phyloP scores from a whole-genome alignment of 371 early-diverging fungal genomes.

The Mortierella sp. region DNA sequence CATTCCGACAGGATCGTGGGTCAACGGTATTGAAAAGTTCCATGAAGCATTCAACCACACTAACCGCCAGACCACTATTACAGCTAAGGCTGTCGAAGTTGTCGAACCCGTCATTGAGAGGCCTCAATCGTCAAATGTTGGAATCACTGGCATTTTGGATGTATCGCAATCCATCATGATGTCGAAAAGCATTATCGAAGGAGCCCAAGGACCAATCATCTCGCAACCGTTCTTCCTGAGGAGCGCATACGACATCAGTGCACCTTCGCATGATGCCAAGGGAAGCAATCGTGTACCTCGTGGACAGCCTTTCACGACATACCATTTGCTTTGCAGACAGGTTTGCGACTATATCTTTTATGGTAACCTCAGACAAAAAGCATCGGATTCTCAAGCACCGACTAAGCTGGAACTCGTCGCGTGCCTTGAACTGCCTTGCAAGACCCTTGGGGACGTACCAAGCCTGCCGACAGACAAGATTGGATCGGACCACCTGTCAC shows the following conservation, averaged over 20 bases:
- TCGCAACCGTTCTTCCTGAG: slow-evolving; percentile 4
- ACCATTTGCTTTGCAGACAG: slow-evolving; percentile 5
- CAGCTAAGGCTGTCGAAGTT: neutral
- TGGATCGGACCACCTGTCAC: slow-evolving; percentile 49
- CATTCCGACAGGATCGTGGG: neutral
- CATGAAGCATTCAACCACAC: slow-evolving; percentile 11
- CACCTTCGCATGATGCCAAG: neutral
- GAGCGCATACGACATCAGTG: slow-evolving; percentile 22
- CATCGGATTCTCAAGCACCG: neutral
- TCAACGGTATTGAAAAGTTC: slow-evolving; percentile 18
- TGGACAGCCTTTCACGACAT: slow-evolving; percentile 32
- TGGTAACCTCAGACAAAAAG: slow-evolving; percentile 14
- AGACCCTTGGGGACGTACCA: neutral
- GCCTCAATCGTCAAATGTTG: too few species aligned
- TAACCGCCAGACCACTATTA: neutral
- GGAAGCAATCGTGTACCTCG: neutral
- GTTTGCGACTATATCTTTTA: slow-evolving; percentile 46
- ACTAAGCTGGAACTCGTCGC: slow-evolving; percentile 16
- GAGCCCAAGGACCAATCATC: neutral
- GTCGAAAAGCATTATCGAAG: too few species aligned
- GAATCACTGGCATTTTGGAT: too few species aligned
- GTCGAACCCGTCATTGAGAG: neutral
- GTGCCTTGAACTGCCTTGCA: slow-evolving; percentile 29
- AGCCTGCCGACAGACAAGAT: slow-evolving; percentile 19
- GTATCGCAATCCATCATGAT: too few species aligned